phyloP scores from a whole-genome alignment of 2,329 filamentous ascomycete genomes.

The Cryphonectria parasitica region DNA sequence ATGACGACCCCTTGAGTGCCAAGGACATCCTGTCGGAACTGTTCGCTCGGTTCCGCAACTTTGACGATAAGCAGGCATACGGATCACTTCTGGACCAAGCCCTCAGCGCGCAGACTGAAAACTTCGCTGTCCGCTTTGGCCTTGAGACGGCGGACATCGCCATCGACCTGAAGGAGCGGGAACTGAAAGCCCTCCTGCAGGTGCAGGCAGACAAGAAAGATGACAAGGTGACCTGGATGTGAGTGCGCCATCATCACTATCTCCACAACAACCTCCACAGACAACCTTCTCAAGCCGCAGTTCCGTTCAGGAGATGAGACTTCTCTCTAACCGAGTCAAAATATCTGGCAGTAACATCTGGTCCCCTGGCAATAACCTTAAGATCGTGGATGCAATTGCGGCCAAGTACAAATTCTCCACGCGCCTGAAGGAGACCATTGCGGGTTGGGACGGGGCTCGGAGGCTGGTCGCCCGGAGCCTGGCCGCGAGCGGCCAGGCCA shows the following conservation, averaged over 20 bases:
- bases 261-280: neutral
- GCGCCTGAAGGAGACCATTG: slow-evolving; percentile 62
- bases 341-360: slow-evolving; percentile 63
- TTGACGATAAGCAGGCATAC: slow-evolving; percentile 56
- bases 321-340: neutral
- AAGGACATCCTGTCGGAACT: slow-evolving; percentile 22
- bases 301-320: neutral
- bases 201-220: slow-evolving; percentile 33
- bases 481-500: slow-evolving; percentile 16
- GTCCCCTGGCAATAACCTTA: slow-evolving; percentile 64
- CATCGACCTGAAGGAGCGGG: slow-evolving; percentile 52
- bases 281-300: slow-evolving; percentile 20
- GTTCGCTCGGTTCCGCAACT: slow-evolving; percentile 49
- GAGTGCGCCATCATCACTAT: slow-evolving; percentile 36
- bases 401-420: slow-evolving; percentile 70
- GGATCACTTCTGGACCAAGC: slow-evolving; percentile 46
- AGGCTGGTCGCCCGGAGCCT: slow-evolving; percentile 25
- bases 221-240: slow-evolving; percentile 73
- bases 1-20: slow-evolving; percentile 17
- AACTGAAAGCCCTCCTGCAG: slow-evolving; percentile 46
- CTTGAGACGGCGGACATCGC: slow-evolving; percentile 58
- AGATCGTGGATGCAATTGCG: slow-evolving; percentile 59
- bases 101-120: slow-evolving; percentile 47
- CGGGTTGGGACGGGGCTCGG: slow-evolving; percentile 48
- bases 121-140: slow-evolving; percentile 70